These are phyloP conservation scores for Aleurites moluccanus DNA, from an alignment of 441 rosid species.

Conservation along the genomic window DNA sequence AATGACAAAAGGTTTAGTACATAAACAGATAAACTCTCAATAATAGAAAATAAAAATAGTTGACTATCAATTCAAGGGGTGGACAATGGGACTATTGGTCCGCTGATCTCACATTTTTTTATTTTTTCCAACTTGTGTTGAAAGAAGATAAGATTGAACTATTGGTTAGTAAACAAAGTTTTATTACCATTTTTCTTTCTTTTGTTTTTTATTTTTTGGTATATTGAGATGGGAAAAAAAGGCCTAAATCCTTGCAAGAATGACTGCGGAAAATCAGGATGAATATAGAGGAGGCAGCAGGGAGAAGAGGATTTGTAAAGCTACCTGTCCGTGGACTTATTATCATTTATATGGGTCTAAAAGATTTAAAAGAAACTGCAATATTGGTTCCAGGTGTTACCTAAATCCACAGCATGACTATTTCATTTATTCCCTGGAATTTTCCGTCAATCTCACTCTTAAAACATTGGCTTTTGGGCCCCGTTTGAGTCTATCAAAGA, in stretches of 20 bases:
- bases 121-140: not conserved
- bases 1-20: not conserved
- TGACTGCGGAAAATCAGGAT: too few relatives aligned
- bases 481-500: too few relatives aligned
- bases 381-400: not conserved
- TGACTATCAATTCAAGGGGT: not conserved
- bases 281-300: not conserved
- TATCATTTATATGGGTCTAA: not conserved
- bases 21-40: not conserved
- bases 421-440: not conserved
- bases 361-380: not conserved
- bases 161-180: too few relatives aligned
- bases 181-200: not conserved
- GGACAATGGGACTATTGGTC: not conserved
- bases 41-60: not conserved
- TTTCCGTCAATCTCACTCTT: not conserved
- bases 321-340: not conserved
- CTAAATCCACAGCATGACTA: not conserved
- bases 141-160: not conserved
- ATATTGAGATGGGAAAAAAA: not conserved
- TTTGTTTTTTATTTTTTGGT: not conserved
- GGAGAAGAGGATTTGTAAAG: not conserved
- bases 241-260: not conserved
- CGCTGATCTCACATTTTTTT: not conserved
- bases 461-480: conserved; percentile 4